Evolutionary conservation across 169 alveolate genomes (phyloP).

Genomic region (Cystoisospora suis): DNA sequence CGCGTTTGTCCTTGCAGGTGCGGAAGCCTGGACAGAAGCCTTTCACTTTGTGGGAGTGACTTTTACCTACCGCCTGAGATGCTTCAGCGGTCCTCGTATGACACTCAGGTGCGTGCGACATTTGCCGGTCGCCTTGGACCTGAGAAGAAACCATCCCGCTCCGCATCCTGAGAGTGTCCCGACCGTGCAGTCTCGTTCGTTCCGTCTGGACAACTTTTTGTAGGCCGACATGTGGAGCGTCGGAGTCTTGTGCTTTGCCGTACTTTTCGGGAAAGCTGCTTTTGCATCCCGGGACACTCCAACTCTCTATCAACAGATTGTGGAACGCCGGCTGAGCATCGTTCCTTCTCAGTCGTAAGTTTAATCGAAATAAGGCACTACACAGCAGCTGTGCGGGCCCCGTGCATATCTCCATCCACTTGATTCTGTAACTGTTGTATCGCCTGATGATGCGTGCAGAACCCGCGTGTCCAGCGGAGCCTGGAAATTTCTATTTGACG

Average conservation of each 20-base stretch:
- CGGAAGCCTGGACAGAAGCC: constrained; percentile 60
- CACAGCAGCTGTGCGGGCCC: background rate
- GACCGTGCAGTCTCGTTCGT: background rate
- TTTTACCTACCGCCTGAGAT: constrained; percentile 75
- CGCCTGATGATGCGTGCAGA: background rate
- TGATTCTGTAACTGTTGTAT: background rate
- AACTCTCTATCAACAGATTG: constrained; percentile 50
- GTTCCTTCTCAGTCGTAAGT: background rate
- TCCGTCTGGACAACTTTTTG: background rate
- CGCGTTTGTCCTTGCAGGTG: background rate
- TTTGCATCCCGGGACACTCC: constrained; percentile 51
- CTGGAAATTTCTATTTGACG: constrained; percentile 15
- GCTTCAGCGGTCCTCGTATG: constrained; percentile 69
- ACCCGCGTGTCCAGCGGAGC: constrained; percentile 5
- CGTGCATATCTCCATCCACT: background rate
- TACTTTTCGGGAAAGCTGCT: constrained; percentile 69
- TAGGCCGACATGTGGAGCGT: constrained; percentile 75
- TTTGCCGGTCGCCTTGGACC: background rate
- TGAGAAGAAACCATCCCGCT: background rate
- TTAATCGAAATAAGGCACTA: background rate
- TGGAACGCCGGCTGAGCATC: constrained; percentile 10
- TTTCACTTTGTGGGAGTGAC: constrained; percentile 74
- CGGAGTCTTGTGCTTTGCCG: constrained; percentile 70
- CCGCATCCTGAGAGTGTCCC: background rate
- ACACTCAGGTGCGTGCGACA: constrained; percentile 27